A percentile compares a stretch with the other conserved stretches of the same genome.
These are phyloP conservation scores for Metschnikowia continentalis DNA, from an alignment of 805 yeast genomes.

Conservation along the genomic window DNA sequence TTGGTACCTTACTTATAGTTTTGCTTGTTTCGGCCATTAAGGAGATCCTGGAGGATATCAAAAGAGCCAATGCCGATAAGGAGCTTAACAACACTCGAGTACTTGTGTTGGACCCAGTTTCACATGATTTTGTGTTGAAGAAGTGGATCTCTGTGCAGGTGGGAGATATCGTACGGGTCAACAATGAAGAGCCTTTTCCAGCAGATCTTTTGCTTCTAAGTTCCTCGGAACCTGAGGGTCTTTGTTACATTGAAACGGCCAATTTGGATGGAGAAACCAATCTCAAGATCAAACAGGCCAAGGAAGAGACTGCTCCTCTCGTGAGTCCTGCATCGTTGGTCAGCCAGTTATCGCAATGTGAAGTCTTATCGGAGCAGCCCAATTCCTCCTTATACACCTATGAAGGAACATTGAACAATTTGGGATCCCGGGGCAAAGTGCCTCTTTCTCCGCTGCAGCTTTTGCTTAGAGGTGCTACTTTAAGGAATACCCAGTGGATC, in stretches of 20 bases:
- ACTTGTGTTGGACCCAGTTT: constrained; percentile 52
- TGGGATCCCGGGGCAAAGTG: constrained; percentile 42
- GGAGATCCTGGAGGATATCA: constrained; percentile 86
- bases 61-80: constrained; percentile 81
- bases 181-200: constrained; percentile 87
- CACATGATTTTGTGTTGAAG: constrained; percentile 60
- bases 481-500: constrained; percentile 93
- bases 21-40: constrained; percentile 87
- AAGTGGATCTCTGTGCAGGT: constrained; percentile 87
- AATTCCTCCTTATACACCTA: constrained; percentile 91
- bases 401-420: constrained; percentile 76
- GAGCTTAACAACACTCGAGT: constrained; percentile 81
- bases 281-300: constrained; percentile 88
- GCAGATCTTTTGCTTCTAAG: constrained; percentile 84
- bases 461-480: constrained; percentile 89
- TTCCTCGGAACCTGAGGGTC: constrained; percentile 97
- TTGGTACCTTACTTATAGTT: constrained; percentile 84
- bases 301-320: constrained; percentile 67
- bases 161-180: constrained; percentile 85
- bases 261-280: constrained; percentile 98
- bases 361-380: constrained; percentile 81
- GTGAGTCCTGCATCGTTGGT: constrained; percentile 60
- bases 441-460: constrained; percentile 89
- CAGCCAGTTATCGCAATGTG: constrained; percentile 27
- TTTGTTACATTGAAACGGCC: constrained; percentile 96